phyloP scores from a whole-genome alignment of 225 moss, liverwort and hornwort species.

The Rhytidiadelphus loreus region DNA sequence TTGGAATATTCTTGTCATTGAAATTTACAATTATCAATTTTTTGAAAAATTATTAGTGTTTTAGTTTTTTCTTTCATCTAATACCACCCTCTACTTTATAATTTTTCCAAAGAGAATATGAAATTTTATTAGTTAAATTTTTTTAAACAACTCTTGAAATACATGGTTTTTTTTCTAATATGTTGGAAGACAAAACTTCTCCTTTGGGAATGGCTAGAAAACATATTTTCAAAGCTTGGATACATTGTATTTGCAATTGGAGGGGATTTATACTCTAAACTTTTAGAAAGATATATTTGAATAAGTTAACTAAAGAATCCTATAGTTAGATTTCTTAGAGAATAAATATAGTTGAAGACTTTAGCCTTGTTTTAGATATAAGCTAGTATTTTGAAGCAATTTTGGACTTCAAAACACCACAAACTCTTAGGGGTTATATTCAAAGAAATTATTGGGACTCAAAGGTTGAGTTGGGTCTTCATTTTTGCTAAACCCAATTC shows the following conservation, averaged over 20 bases:
- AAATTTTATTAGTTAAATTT: too few relatives aligned
- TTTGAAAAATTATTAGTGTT: too few relatives aligned
- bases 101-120: too few relatives aligned
- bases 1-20: too few relatives aligned
- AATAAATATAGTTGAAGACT: background rate
- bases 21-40: too few relatives aligned
- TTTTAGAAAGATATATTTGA: too few relatives aligned
- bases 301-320: too few relatives aligned
- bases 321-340: background rate
- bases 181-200: background rate
- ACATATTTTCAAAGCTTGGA: background rate
- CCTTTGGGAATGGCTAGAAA: background rate
- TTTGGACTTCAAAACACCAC: background rate
- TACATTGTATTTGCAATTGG: background rate
- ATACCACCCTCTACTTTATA: too few relatives aligned
- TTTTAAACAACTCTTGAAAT: too few relatives aligned
- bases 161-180: background rate
- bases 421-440: background rate
- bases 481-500: background rate
- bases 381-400: background rate
- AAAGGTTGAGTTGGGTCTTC: background rate
- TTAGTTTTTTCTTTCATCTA: too few relatives aligned
- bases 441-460: background rate
- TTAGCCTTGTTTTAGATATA: background rate
- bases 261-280: too few relatives aligned